Base-by-base conservation (phyloP, 495 filamentous ascomycete species). In the Gamarada debralockiae region DNA sequence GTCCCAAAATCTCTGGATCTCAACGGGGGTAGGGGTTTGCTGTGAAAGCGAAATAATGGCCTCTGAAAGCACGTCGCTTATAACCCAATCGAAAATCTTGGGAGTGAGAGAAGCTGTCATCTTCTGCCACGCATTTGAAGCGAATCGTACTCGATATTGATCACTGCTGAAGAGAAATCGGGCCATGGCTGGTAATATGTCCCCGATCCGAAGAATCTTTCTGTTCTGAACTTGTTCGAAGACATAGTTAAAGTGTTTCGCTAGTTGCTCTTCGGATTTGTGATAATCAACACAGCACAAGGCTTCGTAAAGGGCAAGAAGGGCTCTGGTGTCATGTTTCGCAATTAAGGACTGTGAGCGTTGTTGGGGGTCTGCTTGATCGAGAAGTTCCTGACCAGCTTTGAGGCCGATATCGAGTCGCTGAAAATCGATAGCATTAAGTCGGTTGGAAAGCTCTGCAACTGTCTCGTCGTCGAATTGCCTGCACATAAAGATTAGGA, bases 11-110 rank as follows among this genome's bases (percentile, higher is more conserved):
- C 78, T 74, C 50, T 80, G 69, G 2, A 92, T 48, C 12, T 56
- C 51, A n/a, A 40, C 45, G 4, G 49, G 47, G 4, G 39, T 23
- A 33, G 67, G 68, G 52, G 75, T 75, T 41, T 73, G 73, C 46
- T 69, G 68, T 60, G 73, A 71, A 3, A 68, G 68, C 24, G 60
- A 38, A 36, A 69, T 36, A 17, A 79, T 74, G 4, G 67, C 60
- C 31, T 67, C 64, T 7, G 64, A 53, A 14, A 97, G 76, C 12
- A 78, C 78, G 49, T 85, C 84, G 33, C 80, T 78, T 31, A 96
- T 77, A 1, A 86, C 86, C 85, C 88, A 90, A 23, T 93, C 86
- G 62, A 95, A 97, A 53, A 92, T 86, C 22, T 79, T 68, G 10
- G 71, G 66, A 0, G 81, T 81, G 7, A 90, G 76, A 15, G 72